These are phyloP conservation scores for Fusarium sp. DNA, from an alignment of 2,329 filamentous ascomycete genomes.

Conservation along the genomic window DNA sequence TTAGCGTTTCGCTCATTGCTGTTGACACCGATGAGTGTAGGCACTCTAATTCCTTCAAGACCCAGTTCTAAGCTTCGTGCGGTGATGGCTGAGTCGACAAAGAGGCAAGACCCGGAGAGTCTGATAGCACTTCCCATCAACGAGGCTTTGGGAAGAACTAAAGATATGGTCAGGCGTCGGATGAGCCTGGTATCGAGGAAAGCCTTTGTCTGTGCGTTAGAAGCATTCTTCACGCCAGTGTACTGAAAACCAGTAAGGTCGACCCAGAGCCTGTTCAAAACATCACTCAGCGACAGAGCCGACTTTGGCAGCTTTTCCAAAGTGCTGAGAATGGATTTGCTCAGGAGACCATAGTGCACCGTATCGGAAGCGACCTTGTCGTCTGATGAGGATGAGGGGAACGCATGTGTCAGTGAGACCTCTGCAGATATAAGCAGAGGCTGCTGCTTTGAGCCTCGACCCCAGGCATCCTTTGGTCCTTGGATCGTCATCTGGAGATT, in stretches of 20 bases:
- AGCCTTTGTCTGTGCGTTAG: slow-evolving; percentile 20
- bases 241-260: slow-evolving; percentile 47
- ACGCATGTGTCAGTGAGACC: slow-evolving; percentile 67
- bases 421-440: slow-evolving; percentile 71
- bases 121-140: slow-evolving; percentile 72
- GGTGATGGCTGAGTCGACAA: slow-evolving; percentile 48
- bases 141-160: slow-evolving; percentile 75
- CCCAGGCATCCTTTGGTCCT: slow-evolving; percentile 77
- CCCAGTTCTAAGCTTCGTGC: slow-evolving; percentile 56
- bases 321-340: slow-evolving; percentile 70
- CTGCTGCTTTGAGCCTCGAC: slow-evolving; percentile 68
- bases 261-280: slow-evolving; percentile 52
- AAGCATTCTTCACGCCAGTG: slow-evolving; percentile 20
- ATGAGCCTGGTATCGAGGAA: slow-evolving; percentile 54
- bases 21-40: slow-evolving; percentile 79
- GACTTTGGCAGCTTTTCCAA: slow-evolving; percentile 50
- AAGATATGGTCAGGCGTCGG: slow-evolving; percentile 62
- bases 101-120: slow-evolving; percentile 61
- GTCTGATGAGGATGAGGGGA: slow-evolving; percentile 66
- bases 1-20: slow-evolving; percentile 74
- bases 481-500: slow-evolving; percentile 70
- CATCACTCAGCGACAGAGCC: slow-evolving; percentile 41
- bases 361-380: slow-evolving; percentile 77
- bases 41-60: slow-evolving; percentile 70
- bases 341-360: slow-evolving; percentile 79